Evolutionary conservation across 2,329 filamentous ascomycete genomes (phyloP).

Genomic region (Blastomyces gilchristii): DNA sequence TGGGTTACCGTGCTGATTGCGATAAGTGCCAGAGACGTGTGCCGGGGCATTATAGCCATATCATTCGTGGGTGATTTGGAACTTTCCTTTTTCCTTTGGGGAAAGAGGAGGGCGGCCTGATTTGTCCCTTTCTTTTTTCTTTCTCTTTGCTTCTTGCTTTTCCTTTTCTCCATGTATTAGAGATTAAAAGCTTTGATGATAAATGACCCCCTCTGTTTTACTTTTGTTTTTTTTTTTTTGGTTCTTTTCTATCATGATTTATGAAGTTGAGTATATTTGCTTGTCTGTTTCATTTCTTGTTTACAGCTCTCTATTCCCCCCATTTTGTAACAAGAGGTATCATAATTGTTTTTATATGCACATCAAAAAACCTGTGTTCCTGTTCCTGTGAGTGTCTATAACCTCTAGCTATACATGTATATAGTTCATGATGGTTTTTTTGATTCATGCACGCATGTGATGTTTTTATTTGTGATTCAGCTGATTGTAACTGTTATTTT

Average conservation of each 20-base stretch:
- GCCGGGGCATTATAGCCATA: constrained; percentile 72
- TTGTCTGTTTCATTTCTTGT: not conserved
- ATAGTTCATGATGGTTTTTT: not conserved
- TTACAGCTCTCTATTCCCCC: not conserved
- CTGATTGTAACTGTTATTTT: no score
- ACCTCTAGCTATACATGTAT: not conserved
- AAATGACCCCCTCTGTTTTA: not conserved
- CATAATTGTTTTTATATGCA: not conserved
- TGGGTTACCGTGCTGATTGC: constrained; percentile 68
- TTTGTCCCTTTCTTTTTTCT: not conserved
- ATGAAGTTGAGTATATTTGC: not conserved
- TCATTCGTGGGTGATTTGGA: constrained; percentile 40
- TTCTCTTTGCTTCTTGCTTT: not conserved
- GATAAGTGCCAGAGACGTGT: constrained; percentile 66
- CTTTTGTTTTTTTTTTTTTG: not conserved
- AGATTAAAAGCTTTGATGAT: not conserved
- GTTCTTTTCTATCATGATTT: not conserved
- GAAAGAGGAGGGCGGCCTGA: not conserved
- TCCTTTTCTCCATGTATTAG: not conserved
- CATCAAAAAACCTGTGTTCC: not conserved
- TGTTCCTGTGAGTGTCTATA: not conserved
- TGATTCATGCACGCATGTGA: no score
- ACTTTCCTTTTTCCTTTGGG: not conserved
- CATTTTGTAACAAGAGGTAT: not conserved
- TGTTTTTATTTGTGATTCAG: no score